These are phyloP conservation scores for Mrakia hoshinonis DNA, from an alignment of 768 basidiomycete genomes.

Conservation along the genomic window DNA sequence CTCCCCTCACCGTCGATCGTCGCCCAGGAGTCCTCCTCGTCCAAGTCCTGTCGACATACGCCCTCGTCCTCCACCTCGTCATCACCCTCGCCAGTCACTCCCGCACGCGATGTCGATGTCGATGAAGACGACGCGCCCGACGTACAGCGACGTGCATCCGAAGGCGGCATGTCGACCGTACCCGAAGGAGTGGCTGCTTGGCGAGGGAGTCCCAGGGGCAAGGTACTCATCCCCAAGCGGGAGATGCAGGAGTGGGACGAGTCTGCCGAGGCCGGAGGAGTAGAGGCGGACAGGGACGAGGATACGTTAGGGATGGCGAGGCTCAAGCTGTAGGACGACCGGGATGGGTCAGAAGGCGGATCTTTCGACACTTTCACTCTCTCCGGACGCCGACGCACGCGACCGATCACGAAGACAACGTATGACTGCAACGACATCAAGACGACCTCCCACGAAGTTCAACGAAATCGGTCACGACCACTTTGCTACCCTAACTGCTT, in stretches of 20 bases:
- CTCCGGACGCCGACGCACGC: too few species aligned
- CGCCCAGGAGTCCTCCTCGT: background rate
- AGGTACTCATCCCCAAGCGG: background rate
- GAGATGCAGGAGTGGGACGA: slow-evolving; percentile 1
- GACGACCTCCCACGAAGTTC: too few species aligned
- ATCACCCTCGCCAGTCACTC: background rate
- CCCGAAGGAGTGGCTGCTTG: background rate
- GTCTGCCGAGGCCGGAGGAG: background rate
- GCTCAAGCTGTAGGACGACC: slow-evolving; percentile 3
- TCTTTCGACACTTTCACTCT: too few species aligned
- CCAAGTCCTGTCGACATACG: background rate
- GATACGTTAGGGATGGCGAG: background rate
- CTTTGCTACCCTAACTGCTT: too few species aligned
- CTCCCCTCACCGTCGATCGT: background rate
- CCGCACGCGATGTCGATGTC: background rate
- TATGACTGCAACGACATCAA: too few species aligned
- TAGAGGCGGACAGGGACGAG: background rate
- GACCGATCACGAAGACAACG: too few species aligned
- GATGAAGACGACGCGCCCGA: background rate
- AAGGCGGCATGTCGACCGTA: too few species aligned
- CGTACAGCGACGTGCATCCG: background rate
- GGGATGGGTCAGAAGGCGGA: too few species aligned
- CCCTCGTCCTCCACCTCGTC: slow-evolving; percentile 4
- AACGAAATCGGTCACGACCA: too few species aligned
- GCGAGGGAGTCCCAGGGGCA: slow-evolving; percentile 3